These are phyloP conservation scores for Grosmannia serpens DNA, from an alignment of 2,329 filamentous ascomycete species.

Conservation along the genomic window DNA sequence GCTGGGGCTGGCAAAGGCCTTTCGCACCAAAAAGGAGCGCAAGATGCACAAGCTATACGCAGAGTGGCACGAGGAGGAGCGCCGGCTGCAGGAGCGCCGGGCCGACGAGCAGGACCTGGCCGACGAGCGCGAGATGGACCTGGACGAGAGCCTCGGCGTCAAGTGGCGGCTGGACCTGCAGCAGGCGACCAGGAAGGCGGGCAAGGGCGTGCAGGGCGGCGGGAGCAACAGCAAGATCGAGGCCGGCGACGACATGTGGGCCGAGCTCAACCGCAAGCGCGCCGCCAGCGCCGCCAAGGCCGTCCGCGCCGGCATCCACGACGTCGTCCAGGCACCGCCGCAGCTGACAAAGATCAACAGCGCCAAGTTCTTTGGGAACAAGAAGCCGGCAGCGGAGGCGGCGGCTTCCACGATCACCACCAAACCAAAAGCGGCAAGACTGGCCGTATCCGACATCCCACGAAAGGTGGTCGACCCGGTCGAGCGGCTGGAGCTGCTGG, in stretches of 20 bases:
- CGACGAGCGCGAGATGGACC: conserved; percentile 50
- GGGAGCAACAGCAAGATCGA: conserved; percentile 18
- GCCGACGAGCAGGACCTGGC: conserved; percentile 55
- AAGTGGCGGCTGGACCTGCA: conserved; percentile 35
- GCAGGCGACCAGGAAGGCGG: conserved; percentile 30
- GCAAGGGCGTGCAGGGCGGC: conserved; percentile 15
- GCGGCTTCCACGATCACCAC: no score
- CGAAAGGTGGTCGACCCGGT: conserved; percentile 59
- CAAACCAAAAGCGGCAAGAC: no score
- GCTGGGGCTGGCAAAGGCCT: conserved; percentile 48
- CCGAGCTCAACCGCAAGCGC: conserved; percentile 55
- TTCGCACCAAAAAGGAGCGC: conserved; percentile 72
- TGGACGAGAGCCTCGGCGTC: conserved; percentile 38
- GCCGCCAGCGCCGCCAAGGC: conserved; percentile 33
- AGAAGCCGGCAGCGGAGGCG: conserved; percentile 15
- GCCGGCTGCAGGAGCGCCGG: conserved; percentile 48
- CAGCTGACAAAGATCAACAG: conserved; percentile 51
- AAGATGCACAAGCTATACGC: conserved; percentile 71
- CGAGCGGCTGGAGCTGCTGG: conserved; percentile 61
- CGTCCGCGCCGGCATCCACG: conserved; percentile 30
- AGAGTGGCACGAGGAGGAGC: conserved; percentile 61
- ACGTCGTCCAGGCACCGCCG: conserved; percentile 65
- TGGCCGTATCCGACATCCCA: conserved; percentile 48
- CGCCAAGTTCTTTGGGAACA: conserved; percentile 41
- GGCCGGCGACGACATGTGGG: conserved; percentile 61